Base-by-base conservation (phyloP, 2,329 filamentous ascomycete species). In the Pseudohalonectria lignicola region DNA sequence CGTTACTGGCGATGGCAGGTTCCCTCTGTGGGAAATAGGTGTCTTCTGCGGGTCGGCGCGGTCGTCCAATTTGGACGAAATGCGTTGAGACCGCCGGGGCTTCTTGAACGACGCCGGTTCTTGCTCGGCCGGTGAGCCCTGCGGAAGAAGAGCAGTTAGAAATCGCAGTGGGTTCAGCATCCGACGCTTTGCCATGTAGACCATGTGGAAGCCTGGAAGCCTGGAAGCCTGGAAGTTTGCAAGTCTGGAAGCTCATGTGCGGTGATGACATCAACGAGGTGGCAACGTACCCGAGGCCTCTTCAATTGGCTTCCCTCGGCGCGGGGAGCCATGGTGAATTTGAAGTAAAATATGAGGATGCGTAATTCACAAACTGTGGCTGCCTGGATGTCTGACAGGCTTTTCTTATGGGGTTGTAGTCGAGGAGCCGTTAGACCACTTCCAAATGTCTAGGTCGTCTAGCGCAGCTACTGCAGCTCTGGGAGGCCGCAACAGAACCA, bases 1-100 rank as follows among this genome's bases (percentile, higher is more conserved):
- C 1, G 85, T 94, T 43, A 90, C 62, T 11, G 87, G 88, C 1
- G 86, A 92, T 11, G 86, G 88, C 15, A 94, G 73, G 45, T 85
- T 82, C 39, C 76, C 69, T 51, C 76, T 74, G 49, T 74, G 66
- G 48, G 67, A 66, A 49, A 81, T 55, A 41, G 79, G 76, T 8
- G 77, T 79, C 50, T 75, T 74, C 42, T 65, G 53, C 53, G 57
- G 45, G 33, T 34, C 42, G 34, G 46, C 39, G 18, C 34, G 34
- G 19, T 49, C 55, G 40, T 60, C 56, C 41, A 47, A 48, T 40
- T 66, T 66, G 47, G 76, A 74, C 25, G 74, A 77, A 43, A 86
- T 64, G 44, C 85, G 79, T 47, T 84, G 69, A 32, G 85, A 87
- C 41, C 86, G 78, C 45, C 90, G 81, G 42, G 82, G 79, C 59